These are phyloP conservation scores for Cinnamomum micranthum DNA, from an alignment of 164 flowering plant species.

Conservation along the genomic window DNA sequence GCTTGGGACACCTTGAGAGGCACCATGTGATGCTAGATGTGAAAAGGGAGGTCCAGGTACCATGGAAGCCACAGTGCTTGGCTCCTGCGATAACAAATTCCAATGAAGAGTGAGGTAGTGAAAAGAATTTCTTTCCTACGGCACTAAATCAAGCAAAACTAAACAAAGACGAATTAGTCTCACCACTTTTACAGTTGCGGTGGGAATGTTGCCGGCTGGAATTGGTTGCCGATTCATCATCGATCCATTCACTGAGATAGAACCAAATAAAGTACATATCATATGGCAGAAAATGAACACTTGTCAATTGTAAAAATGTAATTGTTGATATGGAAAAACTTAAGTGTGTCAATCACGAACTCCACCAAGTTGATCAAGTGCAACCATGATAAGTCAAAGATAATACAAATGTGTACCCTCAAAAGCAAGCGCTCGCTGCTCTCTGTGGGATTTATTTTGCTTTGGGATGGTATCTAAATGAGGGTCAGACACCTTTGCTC, in stretches of 20 bases:
- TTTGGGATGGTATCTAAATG: too few relatives aligned
- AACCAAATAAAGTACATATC: slow-evolving; percentile 9
- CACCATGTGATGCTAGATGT: slow-evolving; percentile 55
- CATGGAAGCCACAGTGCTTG: slow-evolving; percentile 59
- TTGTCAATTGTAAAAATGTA: neutral
- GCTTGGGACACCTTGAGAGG: slow-evolving; percentile 54
- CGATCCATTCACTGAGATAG: slow-evolving; percentile 62
- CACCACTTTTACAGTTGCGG: slow-evolving; percentile 85
- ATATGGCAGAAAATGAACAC: slow-evolving; percentile 4
- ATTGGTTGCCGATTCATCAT: slow-evolving; percentile 56
- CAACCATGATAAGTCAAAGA: neutral
- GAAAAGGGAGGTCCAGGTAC: slow-evolving; percentile 50
- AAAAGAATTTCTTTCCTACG: neutral
- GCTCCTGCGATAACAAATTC: slow-evolving; percentile 52
- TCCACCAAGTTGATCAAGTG: neutral
- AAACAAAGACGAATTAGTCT: slow-evolving; percentile 22
- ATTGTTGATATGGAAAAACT: neutral
- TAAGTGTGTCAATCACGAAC: neutral
- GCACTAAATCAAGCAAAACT: slow-evolving; percentile 9
- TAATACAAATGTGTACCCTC: too few relatives aligned
- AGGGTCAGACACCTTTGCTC: too few relatives aligned
- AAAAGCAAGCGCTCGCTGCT: too few relatives aligned
- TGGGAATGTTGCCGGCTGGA: slow-evolving; percentile 47
- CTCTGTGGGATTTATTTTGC: too few relatives aligned
- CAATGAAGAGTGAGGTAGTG: neutral